Base-by-base conservation (phyloP, 2,329 filamentous ascomycete genomes). In the Colletotrichum musae region DNA sequence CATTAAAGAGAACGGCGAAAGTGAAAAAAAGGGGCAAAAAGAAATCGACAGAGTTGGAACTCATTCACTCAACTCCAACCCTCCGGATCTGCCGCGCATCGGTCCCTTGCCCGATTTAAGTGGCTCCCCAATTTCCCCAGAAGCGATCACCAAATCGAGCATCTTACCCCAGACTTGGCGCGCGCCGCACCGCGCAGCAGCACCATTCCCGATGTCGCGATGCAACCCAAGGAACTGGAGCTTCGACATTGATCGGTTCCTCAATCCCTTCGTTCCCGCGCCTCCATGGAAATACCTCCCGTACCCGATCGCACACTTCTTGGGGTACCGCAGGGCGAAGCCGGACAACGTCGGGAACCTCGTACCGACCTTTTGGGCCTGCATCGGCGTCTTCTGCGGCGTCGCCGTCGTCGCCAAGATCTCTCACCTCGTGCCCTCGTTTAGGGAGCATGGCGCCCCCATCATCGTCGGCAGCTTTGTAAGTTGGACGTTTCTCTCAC, bases 181-280 rank as follows among this genome's bases (percentile, higher is more conserved):
- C 66, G 39, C 45, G 26, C 36, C 51, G 15, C 28, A 52, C 56
- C 50, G 66, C 56, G 61, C 56, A 26, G 51, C 15, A 32, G 9
- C 32, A 36, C 7, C 32, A 10, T 10, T 36, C 32, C 56, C 51
- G 36, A 69, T 69, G 66, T 57, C 39, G 66, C 62, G 51, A 21
- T 69, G 56, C 68, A 64, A 70, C 54, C 68, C 59, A 24, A 60
- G 21, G 18, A 39, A 50, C 39, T 86, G 84, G 81, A 85, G 91
- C 75, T 89, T 97, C 80, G 89, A 96, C 80, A 88, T 97, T 72
- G 94, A 97, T 83, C 81, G 80, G n/a, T 89, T 91, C 77, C 77
- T 97, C 58, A 94, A 95, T 77, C 92, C 86, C 3, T 84, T 89
- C 70, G 76, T 97, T 26, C 92, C 92, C 9, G 82, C 87, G 15